These are phyloP conservation scores for Aureobasidium melanogenum DNA, from an alignment of 2,329 filamentous ascomycete species.

Conservation along the genomic window DNA sequence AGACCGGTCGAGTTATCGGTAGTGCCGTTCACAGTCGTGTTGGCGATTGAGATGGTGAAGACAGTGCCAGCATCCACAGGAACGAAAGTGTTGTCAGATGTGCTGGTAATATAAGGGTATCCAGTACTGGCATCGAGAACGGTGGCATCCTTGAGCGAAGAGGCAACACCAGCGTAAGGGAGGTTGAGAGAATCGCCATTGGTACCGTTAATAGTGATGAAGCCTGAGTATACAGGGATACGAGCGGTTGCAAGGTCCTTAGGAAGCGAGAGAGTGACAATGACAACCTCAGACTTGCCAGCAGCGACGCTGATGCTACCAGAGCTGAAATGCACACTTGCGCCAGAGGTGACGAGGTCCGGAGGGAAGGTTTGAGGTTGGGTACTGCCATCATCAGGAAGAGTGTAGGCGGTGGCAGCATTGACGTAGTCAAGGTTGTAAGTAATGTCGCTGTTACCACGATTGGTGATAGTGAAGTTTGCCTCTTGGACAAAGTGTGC, in stretches of 20 bases:
- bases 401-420: conserved; percentile 46
- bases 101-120: conserved; percentile 17
- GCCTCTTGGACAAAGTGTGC: conserved; percentile 43
- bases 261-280: conserved; percentile 18
- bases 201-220: conserved; percentile 21
- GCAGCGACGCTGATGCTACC: conserved; percentile 14
- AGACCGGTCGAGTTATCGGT: conserved; percentile 19
- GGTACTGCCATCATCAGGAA: conserved; percentile 15
- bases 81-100: conserved; percentile 12
- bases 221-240: conserved; percentile 27
- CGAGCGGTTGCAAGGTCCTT: conserved; percentile 18
- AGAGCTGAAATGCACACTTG: conserved; percentile 18
- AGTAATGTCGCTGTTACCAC: conserved; percentile 38
- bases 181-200: conserved; percentile 22
- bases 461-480: conserved; percentile 50
- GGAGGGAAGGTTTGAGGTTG: conserved; percentile 17
- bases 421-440: conserved; percentile 46
- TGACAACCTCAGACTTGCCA: conserved; percentile 17
- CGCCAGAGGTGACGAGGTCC: conserved; percentile 15
- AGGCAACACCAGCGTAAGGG: conserved; percentile 26
- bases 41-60: conserved; percentile 19
- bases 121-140: conserved; percentile 19
- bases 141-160: conserved; percentile 18
- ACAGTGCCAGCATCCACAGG: conserved; percentile 14
- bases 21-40: conserved; percentile 14